A percentile compares a stretch with the other conserved stretches of the same genome.
Conservation (phyloP, 495 filamentous ascomycete species). For the Trichoderma virens region DNA sequence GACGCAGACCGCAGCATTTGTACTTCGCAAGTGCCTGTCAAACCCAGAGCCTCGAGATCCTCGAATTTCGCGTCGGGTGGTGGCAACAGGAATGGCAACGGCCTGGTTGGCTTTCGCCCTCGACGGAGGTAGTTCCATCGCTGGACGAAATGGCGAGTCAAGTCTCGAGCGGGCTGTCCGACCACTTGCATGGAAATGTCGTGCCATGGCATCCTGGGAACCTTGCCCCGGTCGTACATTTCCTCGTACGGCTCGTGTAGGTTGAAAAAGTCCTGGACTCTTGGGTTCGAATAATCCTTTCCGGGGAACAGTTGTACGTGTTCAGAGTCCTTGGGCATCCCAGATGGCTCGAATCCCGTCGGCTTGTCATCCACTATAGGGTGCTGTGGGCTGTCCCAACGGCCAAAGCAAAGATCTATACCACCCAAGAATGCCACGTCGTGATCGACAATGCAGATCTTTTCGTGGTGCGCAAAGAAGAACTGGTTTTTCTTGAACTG, state of each 20-base stretch:
- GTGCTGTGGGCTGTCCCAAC: slow-evolving; percentile 96
- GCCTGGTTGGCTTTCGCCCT: slow-evolving; percentile 85
- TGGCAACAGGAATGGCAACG: slow-evolving; percentile 87
- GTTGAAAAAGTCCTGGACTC: slow-evolving; percentile 89
- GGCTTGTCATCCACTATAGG: slow-evolving; percentile 84
- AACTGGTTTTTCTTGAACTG: slow-evolving; percentile 99
- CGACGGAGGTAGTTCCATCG: slow-evolving; percentile 97
- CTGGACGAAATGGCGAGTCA: slow-evolving; percentile 97
- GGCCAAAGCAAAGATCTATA: slow-evolving; percentile 93
- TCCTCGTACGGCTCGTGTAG: slow-evolving; percentile 95
- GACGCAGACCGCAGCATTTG: slow-evolving; percentile 88
- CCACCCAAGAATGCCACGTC: slow-evolving; percentile 93
- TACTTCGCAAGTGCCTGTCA: slow-evolving; percentile 90
- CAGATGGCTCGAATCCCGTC: slow-evolving; percentile 80
- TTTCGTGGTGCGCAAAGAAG: slow-evolving; percentile 99
- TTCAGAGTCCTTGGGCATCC: slow-evolving; percentile 77
- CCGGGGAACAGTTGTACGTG: slow-evolving; percentile 96
- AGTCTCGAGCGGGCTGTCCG: slow-evolving; percentile 87
- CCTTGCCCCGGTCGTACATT: slow-evolving; percentile 88
- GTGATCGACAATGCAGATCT: slow-evolving; percentile 91
- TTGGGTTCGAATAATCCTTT: slow-evolving; percentile 97
- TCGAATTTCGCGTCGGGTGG: slow-evolving; percentile 82
- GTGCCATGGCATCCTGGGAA: slow-evolving; percentile 97
- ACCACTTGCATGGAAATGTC: slow-evolving; percentile 98
- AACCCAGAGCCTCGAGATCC: slow-evolving; percentile 78